These are phyloP conservation scores for Pseudoneurospora amorphoporcata DNA, from an alignment of 495 filamentous ascomycete species.

Conservation along the genomic window DNA sequence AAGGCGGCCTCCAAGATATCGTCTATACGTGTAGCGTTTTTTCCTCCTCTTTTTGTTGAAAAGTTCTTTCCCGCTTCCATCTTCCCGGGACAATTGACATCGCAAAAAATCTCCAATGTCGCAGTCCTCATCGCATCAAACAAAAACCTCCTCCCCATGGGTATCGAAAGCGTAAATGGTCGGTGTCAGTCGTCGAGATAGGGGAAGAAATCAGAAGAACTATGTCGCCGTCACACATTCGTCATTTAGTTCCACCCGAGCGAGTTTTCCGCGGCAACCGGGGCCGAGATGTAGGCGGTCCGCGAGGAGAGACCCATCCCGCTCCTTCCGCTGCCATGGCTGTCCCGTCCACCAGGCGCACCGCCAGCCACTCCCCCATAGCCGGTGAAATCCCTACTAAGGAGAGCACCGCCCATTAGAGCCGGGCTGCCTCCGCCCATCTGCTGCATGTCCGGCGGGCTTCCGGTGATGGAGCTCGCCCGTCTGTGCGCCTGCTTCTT, in stretches of 20 bases:
- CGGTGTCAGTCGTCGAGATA: conserved; percentile 6
- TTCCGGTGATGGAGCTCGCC: conserved; percentile 51
- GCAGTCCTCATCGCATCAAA: conserved; percentile 7
- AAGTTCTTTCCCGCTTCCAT: neutral
- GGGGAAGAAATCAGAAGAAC: conserved; percentile 19
- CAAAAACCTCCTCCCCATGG: conserved; percentile 26
- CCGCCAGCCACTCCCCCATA: conserved; percentile 30
- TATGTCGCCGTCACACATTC: conserved; percentile 20
- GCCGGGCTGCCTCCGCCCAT: conserved; percentile 48
- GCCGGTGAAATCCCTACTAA: conserved; percentile 37
- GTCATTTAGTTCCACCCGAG: conserved; percentile 85
- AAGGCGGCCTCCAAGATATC: neutral
- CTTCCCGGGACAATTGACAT: conserved; percentile 1
- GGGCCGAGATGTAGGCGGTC: conserved; percentile 61
- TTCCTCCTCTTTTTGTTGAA: neutral
- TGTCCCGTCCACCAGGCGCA: conserved; percentile 43
- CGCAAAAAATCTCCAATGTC: neutral
- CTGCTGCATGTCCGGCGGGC: conserved; percentile 42
- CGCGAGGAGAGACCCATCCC: conserved; percentile 64
- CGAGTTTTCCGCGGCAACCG: conserved; percentile 94
- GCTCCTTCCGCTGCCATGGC: conserved; percentile 50
- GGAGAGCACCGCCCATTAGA: conserved; percentile 42
- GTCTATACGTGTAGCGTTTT: neutral
- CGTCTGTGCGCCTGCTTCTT: conserved; percentile 72
- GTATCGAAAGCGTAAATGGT: conserved; percentile 41